Evolutionary conservation across 139 green algal genomes (phyloP), one percentile per base, ranked within the genome.

Genomic region (Monoraphidium neglectum): DNA sequence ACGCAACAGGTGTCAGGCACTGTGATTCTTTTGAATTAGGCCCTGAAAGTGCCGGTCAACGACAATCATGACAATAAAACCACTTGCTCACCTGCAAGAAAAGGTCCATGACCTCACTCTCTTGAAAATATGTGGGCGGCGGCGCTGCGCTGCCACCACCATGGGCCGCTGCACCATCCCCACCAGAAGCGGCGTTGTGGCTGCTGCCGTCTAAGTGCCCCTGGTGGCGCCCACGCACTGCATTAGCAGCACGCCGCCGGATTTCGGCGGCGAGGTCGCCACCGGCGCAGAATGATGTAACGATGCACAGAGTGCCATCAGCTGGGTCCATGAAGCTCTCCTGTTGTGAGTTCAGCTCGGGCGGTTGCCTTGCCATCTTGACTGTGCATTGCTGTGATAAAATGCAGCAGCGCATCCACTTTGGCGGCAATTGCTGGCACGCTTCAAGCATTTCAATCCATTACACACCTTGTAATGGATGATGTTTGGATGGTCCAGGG

Each of bases 61-160:
- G 10, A 54, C 10, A 53, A 38, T 3, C 6, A n/a, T n/a, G 68
- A 49, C 21, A 32, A 33, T 35, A 18, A 1, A 32, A 51, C 43
- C 43, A 12, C 12, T 51, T 51, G 43, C 74, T 10, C 32, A 91
- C 86, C 86, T 92, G 88, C 3, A 93, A 66, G 54, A 93, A 93
- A 54, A 87, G 85, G 65, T 93, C 80, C 88, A 93, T 91, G 49
- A 93, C 66, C 64, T 91, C 86, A 6, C 86, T 51, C 70, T 93
- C 88, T 21, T 60, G 72, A 68, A 91, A 91, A 30, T 83, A 84
- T n/a, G n/a, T n/a, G n/a, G n/a, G n/a, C n/a, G n/a, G n/a, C n/a
- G 36, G 82, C 49, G 33, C 81, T 81, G 2, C 43, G 43, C 43
- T 12, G 43, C 43, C 43, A 12, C 43, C 43, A 12, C 43, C 43